phyloP scores from a whole-genome alignment of 768 basidiomycete genomes.

The Ephemerocybe angulata region DNA sequence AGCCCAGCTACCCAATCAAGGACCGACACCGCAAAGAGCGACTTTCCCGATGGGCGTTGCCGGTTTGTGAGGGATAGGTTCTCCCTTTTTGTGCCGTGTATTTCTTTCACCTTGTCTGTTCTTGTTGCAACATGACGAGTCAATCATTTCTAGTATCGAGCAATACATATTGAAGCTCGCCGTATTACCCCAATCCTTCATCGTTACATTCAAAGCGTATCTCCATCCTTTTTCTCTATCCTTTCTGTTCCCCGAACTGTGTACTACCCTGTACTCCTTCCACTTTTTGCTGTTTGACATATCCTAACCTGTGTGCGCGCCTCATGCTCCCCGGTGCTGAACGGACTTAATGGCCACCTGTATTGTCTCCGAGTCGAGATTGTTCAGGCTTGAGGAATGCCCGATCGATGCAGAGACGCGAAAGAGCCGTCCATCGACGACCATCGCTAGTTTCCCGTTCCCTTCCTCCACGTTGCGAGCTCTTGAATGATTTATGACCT shows the following conservation, averaged over 20 bases:
- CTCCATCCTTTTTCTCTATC: conserved; percentile 5
- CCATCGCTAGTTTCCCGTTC: neutral
- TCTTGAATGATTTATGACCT: conserved; percentile 2
- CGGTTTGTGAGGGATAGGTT: conserved; percentile 34
- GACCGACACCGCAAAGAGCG: conserved; percentile 36
- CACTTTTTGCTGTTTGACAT: conserved; percentile 12
- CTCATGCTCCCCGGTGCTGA: no score
- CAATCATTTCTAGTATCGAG: conserved; percentile 13
- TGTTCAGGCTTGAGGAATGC: neutral
- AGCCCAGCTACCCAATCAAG: conserved; percentile 30
- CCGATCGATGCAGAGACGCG: neutral
- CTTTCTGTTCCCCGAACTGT: conserved; percentile 8
- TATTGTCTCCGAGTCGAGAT: neutral
- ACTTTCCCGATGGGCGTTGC: conserved; percentile 54
- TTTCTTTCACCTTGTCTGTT: conserved; percentile 15
- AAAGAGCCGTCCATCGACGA: neutral
- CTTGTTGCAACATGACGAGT: conserved; percentile 18
- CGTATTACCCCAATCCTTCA: conserved; percentile 14
- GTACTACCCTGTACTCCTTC: conserved; percentile 25
- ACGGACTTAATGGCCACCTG: neutral
- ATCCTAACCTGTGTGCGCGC: neutral
- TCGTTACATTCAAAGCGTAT: conserved; percentile 23
- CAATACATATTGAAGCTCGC: conserved; percentile 10
- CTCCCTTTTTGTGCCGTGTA: conserved; percentile 12
- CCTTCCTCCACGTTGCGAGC: neutral